These are phyloP conservation scores for Pestalotiopsis sp. DNA, from an alignment of 2,329 filamentous ascomycete genomes.

Conservation along the genomic window DNA sequence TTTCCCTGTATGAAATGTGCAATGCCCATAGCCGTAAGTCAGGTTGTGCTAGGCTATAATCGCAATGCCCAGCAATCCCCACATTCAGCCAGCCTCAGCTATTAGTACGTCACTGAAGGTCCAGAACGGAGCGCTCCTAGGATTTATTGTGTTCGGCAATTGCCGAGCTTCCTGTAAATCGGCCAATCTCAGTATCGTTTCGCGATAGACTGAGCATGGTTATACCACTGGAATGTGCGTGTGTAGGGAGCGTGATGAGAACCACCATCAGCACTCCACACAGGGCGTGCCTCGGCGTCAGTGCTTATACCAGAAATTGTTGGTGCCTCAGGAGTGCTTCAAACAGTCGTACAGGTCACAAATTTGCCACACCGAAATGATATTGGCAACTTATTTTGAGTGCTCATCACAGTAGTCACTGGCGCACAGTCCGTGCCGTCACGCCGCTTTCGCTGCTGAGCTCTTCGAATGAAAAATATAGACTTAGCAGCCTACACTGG, in stretches of 20 bases:
- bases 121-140: background rate
- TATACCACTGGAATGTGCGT: background rate
- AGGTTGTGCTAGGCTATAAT: background rate
- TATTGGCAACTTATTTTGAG: too few relatives aligned
- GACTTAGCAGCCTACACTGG: too few relatives aligned
- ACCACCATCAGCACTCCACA: background rate
- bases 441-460: too few relatives aligned
- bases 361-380: too few relatives aligned
- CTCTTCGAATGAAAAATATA: too few relatives aligned
- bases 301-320: too few relatives aligned
- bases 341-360: too few relatives aligned
- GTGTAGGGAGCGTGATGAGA: background rate
- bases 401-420: too few relatives aligned
- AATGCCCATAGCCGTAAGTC: background rate
- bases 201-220: background rate
- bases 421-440: too few relatives aligned
- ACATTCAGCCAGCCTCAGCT: background rate
- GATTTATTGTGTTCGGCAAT: background rate
- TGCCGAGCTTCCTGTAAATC: background rate
- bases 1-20: background rate
- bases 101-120: background rate
- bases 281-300: too few relatives aligned
- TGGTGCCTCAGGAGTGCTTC: too few relatives aligned
- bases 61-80: background rate
- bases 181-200: background rate